Evolutionary conservation across 1,139 yeast species (phyloP).

Genomic region (Magnusiomyces starmeri): DNA sequence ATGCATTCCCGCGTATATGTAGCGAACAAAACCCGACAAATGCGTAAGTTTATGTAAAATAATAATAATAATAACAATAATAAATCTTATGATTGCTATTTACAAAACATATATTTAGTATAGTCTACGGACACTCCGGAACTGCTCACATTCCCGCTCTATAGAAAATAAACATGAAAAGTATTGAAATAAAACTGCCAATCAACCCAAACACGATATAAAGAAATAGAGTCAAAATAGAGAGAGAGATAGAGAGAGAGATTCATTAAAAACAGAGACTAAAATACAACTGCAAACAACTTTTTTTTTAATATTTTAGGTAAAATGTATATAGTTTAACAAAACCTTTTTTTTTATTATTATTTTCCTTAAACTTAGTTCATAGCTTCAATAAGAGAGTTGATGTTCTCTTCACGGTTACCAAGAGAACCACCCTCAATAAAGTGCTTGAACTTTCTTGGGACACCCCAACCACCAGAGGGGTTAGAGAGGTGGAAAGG

Average conservation of each 20-base stretch:
- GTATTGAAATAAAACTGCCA: too few relatives aligned
- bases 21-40: too few relatives aligned
- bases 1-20: too few relatives aligned
- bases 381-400: constrained; percentile 85
- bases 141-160: too few relatives aligned
- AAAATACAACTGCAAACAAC: background rate
- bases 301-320: background rate
- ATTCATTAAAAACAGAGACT: background rate
- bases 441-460: constrained; percentile 98
- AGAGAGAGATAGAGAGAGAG: background rate
- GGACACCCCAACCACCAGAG: constrained; percentile 98
- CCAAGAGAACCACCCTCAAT: constrained; percentile 99
- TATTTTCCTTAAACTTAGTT: constrained; percentile 2
- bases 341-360: background rate
- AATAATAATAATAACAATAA: too few relatives aligned
- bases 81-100: background rate
- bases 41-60: too few relatives aligned
- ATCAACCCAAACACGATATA: too few relatives aligned
- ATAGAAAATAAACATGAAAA: too few relatives aligned
- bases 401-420: constrained; percentile 98
- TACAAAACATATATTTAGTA: background rate
- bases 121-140: too few relatives aligned
- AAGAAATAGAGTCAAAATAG: too few relatives aligned
- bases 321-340: constrained; percentile 1
- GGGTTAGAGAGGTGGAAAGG: constrained; percentile 99